Evolutionary conservation across 2,329 filamentous ascomycete species (phyloP).

Genomic region (Biscogniauxia mediterranea): DNA sequence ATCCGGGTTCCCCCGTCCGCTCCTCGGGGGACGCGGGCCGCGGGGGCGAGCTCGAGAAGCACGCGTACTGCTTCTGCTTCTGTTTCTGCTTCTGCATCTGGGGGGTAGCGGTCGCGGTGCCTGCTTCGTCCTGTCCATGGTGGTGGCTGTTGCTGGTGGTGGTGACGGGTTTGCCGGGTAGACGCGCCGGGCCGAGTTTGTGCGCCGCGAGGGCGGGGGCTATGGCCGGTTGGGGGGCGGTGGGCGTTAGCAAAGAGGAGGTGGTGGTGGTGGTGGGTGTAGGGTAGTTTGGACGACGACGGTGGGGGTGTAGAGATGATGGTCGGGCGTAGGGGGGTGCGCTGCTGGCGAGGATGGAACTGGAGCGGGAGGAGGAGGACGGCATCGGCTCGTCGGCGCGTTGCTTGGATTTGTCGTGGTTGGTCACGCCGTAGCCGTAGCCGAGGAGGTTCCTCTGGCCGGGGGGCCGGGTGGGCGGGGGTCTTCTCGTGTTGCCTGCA

Average conservation of each 20-base stretch:
- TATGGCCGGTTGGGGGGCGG: conserved; percentile 8
- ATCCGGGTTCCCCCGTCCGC: conserved; percentile 24
- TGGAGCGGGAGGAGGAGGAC: background rate
- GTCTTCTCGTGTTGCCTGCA: conserved; percentile 13
- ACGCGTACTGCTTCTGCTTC: conserved; percentile 46
- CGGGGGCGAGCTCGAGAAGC: conserved; percentile 57
- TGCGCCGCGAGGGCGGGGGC: conserved; percentile 34
- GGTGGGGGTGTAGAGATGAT: conserved; percentile 9
- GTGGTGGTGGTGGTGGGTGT: conserved; percentile 4
- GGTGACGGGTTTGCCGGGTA: conserved; percentile 33
- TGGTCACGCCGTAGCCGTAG: conserved; percentile 31
- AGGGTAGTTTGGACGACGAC: background rate
- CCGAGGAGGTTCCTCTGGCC: conserved; percentile 32
- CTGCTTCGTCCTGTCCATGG: conserved; percentile 22
- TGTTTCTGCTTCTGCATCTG: conserved; percentile 25
- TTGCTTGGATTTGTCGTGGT: conserved; percentile 32
- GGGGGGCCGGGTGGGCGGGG: conserved; percentile 20
- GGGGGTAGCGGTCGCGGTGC: conserved; percentile 15
- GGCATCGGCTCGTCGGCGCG: conserved; percentile 1
- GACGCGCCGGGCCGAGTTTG: conserved; percentile 40
- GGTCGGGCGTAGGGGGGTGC: conserved; percentile 25
- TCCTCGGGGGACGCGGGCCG: conserved; percentile 19
- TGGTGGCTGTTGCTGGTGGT: conserved; percentile 10
- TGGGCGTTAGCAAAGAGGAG: conserved; percentile 7
- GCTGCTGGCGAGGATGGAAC: background rate